Evolutionary conservation across 2,329 filamentous ascomycete genomes (phyloP), one percentile per base, ranked within the genome.

Genomic region (Epichloe festucae): DNA sequence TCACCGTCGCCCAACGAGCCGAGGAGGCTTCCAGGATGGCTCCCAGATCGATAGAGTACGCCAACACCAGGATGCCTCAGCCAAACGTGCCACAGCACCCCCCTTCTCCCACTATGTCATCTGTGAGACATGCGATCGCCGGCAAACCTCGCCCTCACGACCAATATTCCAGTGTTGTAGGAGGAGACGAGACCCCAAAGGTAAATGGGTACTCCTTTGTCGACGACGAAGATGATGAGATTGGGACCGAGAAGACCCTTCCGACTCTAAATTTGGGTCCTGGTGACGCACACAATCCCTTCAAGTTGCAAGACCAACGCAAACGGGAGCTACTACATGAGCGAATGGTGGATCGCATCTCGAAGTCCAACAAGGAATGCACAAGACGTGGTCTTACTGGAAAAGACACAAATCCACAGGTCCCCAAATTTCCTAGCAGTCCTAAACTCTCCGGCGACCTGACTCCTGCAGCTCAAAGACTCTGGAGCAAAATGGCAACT

Each of bases 191-290:
- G 66, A 97, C 91, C 0, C 93, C 91, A 0, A 78, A 88, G 2
- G 87, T 97, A 0, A 95, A 94, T 56, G 93, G 93, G 1, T 98
- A 96, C 65, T 80, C 89, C 0, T 97, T 95, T 67, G 90, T 98
- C 38, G 89, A 95, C 58, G 89, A 94, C 52, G 86, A 85, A 47
- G 75, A 78, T 0, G 75, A 75, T 15, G 70, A 71, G 15, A 58
- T 62, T 2, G 60, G 65, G 7, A n/a, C 51, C 5, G 23, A 50
- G 7, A 39, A 43, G 10, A 40, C 60, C 12, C 55, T 63, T 45
- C 68, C 72, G n/a, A 56, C 70, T 55, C 74, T 85, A 60, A 69
- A 82, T 50, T 70, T 86, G 7, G 77, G 81, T 1, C 71, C 76
- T 10, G 75, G 77, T 14, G 76, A 82, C 60, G 67, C 77, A n/a